Evolutionary conservation across 495 filamentous ascomycete genomes (phyloP).

Genomic region (Cercophora samala): DNA sequence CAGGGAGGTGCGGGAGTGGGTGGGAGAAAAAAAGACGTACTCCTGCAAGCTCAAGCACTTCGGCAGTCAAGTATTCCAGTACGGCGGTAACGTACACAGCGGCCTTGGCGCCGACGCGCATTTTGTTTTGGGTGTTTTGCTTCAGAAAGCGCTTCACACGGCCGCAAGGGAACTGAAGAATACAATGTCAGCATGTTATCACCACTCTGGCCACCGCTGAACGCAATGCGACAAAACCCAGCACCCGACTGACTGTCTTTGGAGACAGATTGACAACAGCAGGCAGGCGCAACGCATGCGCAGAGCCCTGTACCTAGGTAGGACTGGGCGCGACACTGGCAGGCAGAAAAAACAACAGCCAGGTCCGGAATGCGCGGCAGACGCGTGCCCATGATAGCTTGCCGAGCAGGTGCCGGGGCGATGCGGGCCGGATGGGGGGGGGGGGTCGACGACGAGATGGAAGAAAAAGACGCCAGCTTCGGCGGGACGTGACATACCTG

Average conservation of each 20-base stretch:
- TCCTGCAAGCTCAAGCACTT: slow-evolving; percentile 96
- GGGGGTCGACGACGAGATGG: slow-evolving; percentile 6
- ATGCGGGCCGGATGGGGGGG: not conserved
- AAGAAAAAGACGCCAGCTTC: slow-evolving; percentile 18
- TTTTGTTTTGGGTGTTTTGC: slow-evolving; percentile 99
- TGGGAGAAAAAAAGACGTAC: slow-evolving; percentile 49
- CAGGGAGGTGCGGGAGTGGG: slow-evolving; percentile 8
- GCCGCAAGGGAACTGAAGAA: slow-evolving; percentile 89
- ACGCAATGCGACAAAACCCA: not conserved
- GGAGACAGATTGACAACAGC: not conserved
- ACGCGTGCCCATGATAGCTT: slow-evolving; percentile 23
- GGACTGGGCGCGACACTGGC: not conserved
- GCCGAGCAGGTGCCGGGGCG: not conserved
- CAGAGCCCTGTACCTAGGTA: not conserved
- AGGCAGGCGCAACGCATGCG: slow-evolving; percentile 1
- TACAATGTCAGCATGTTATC: slow-evolving; percentile 27
- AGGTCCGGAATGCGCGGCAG: slow-evolving; percentile 15
- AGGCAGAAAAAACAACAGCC: not conserved
- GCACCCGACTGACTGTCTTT: not conserved
- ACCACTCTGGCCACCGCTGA: no score
- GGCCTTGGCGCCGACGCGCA: slow-evolving; percentile 98
- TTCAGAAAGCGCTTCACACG: slow-evolving; percentile 99
- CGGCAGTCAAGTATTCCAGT: slow-evolving; percentile 95
- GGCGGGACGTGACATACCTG: slow-evolving; percentile 67
- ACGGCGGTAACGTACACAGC: slow-evolving; percentile 98